Percentiles rank a stretch among this genome's conserved stretches.
Evolutionary conservation across 2,329 filamentous ascomycete genomes (phyloP).

Genomic region (Pezicula rhizophila): DNA sequence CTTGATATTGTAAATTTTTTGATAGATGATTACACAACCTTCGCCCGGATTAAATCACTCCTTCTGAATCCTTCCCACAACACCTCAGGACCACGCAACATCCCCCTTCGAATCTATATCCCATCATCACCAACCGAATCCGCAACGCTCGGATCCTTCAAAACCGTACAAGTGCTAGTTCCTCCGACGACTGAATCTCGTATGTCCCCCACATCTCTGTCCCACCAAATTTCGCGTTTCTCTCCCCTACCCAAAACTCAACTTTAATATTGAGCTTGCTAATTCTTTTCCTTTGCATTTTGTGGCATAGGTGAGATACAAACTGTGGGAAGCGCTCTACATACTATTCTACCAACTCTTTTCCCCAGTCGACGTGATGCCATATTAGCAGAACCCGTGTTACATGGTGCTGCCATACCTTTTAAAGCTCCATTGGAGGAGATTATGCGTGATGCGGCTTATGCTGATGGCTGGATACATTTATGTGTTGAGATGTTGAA

Average conservation of each 20-base stretch:
- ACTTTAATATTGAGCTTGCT: neutral
- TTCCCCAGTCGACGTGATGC: slow-evolving; percentile 85
- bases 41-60: slow-evolving; percentile 67
- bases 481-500: slow-evolving; percentile 68
- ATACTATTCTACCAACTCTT: slow-evolving; percentile 67
- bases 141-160: slow-evolving; percentile 49
- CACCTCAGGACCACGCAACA: slow-evolving; percentile 61
- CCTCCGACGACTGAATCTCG: slow-evolving; percentile 38
- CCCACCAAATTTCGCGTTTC: neutral
- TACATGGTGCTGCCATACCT: slow-evolving; percentile 81
- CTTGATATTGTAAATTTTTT: neutral
- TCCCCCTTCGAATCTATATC: slow-evolving; percentile 87
- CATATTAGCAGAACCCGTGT: slow-evolving; percentile 73
- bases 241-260: neutral
- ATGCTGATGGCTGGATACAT: slow-evolving; percentile 89
- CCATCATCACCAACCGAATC: slow-evolving; percentile 52
- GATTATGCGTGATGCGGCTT: slow-evolving; percentile 73
- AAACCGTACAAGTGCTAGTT: slow-evolving; percentile 71
- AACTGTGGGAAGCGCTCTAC: slow-evolving; percentile 72
- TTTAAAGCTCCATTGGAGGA: slow-evolving; percentile 77
- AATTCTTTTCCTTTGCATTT: neutral
- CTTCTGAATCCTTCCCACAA: slow-evolving; percentile 62
- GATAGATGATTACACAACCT: slow-evolving; percentile 66
- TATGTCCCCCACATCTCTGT: slow-evolving; percentile 16
- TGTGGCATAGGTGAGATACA: slow-evolving; percentile 43